phyloP scores from a whole-genome alignment of 768 basidiomycete genomes.

The Mycena polygramma region DNA sequence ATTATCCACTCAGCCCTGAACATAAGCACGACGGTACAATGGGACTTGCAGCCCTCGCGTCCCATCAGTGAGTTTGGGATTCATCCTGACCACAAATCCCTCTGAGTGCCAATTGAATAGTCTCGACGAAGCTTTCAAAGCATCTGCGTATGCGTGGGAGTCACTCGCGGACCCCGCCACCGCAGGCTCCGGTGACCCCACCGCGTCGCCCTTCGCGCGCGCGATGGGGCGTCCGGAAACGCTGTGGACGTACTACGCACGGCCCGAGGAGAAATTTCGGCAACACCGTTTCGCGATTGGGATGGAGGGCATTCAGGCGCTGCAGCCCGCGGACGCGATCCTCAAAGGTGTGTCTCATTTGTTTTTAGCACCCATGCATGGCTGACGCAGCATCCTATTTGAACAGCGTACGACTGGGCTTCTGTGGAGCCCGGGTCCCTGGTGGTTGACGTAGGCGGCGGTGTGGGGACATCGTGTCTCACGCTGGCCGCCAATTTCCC shows the following conservation, averaged over 20 bases:
- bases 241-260: constrained; percentile 44
- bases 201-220: constrained; percentile 41
- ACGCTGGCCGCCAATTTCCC: constrained; percentile 52
- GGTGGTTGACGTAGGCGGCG: constrained; percentile 79
- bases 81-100: background rate
- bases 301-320: constrained; percentile 46
- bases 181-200: constrained; percentile 42
- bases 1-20: constrained; percentile 22
- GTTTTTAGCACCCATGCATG: too few relatives aligned
- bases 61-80: constrained; percentile 41
- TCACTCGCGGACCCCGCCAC: constrained; percentile 46
- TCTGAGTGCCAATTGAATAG: constrained; percentile 29
- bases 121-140: constrained; percentile 49
- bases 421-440: constrained; percentile 62
- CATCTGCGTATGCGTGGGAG: constrained; percentile 48
- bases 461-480: constrained; percentile 65
- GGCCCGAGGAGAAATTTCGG: constrained; percentile 38
- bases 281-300: constrained; percentile 47
- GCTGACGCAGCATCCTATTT: background rate
- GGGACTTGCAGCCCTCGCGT: constrained; percentile 44
- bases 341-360: constrained; percentile 12
- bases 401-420: constrained; percentile 70
- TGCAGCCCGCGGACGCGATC: constrained; percentile 41
- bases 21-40: constrained; percentile 39
- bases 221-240: constrained; percentile 41